Percentiles rank a stretch among this genome's conserved stretches.
These are phyloP conservation scores for Cladosporium austrohemisphaericum DNA, from an alignment of 2,329 filamentous ascomycete species.

Conservation along the genomic window DNA sequence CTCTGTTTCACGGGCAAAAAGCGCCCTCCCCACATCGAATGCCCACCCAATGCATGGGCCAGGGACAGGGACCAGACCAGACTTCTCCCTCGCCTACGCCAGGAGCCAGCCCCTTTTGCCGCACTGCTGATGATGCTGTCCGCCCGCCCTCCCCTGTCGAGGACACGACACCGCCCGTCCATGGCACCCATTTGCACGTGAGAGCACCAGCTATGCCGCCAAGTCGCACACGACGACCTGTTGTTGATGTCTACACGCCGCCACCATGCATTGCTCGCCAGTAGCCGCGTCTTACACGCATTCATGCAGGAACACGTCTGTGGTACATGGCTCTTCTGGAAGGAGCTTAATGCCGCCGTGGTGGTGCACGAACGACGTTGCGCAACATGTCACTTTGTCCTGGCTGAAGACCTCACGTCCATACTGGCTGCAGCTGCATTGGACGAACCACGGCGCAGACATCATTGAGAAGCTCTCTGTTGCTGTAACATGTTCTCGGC, in stretches of 20 bases:
- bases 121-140: not conserved
- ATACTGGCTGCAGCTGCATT: not conserved
- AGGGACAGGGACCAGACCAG: conserved; percentile 1
- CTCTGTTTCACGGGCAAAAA: conserved; percentile 12
- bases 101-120: not conserved
- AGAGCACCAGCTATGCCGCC: conserved; percentile 1
- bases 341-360: conserved; percentile 9
- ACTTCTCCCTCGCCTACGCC: not conserved
- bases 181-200: not conserved
- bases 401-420: conserved; percentile 6
- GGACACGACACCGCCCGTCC: no score
- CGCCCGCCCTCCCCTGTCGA: no score
- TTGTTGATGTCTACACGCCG: conserved; percentile 2
- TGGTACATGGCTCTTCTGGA: conserved; percentile 9
- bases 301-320: conserved; percentile 12
- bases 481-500: not conserved
- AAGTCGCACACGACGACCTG: conserved; percentile 4
- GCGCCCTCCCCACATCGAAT: conserved; percentile 9
- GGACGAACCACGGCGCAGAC: conserved; percentile 5
- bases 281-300: conserved; percentile 15
- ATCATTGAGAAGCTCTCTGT: no score
- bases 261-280: conserved; percentile 12
- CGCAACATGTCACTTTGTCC: not conserved
- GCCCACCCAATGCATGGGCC: conserved; percentile 1
- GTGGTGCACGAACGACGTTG: conserved; percentile 9